Conservation (phyloP, 257 asterid species). For the Solanum corneliomulleri region DNA sequence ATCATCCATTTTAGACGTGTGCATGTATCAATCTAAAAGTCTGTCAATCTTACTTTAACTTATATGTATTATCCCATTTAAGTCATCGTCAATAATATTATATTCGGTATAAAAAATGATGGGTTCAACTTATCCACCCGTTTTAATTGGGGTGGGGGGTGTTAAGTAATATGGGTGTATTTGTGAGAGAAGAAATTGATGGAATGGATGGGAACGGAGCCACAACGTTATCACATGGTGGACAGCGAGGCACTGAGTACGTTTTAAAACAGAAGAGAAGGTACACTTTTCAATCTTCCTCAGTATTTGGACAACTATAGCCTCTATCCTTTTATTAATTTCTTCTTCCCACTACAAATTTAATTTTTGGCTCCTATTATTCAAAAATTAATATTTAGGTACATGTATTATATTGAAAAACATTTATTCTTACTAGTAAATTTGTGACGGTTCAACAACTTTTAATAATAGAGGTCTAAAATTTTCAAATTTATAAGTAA, state of each 20-base stretch:
- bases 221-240: slow-evolving; percentile 50
- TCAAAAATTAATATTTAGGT: neutral
- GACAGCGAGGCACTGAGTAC: slow-evolving; percentile 58
- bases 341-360: neutral
- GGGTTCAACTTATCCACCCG: neutral
- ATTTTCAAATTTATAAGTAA: neutral
- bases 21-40: neutral
- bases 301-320: slow-evolving; percentile 31
- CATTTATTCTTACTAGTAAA: neutral
- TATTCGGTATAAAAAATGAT: neutral
- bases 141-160: too few relatives aligned
- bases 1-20: fast-evolving
- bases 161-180: neutral
- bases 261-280: slow-evolving; percentile 24
- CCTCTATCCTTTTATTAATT: neutral
- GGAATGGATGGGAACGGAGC: slow-evolving; percentile 17
- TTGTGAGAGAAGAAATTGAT: neutral
- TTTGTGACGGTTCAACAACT: neutral
- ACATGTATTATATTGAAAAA: neutral
- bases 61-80: neutral
- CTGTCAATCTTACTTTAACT: neutral
- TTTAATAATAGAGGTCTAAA: neutral
- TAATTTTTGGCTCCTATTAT: neutral
- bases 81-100: neutral
- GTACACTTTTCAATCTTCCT: slow-evolving; percentile 34